phyloP scores from a whole-genome alignment of 805 yeast genomes.

The Candida rishiriensis region DNA sequence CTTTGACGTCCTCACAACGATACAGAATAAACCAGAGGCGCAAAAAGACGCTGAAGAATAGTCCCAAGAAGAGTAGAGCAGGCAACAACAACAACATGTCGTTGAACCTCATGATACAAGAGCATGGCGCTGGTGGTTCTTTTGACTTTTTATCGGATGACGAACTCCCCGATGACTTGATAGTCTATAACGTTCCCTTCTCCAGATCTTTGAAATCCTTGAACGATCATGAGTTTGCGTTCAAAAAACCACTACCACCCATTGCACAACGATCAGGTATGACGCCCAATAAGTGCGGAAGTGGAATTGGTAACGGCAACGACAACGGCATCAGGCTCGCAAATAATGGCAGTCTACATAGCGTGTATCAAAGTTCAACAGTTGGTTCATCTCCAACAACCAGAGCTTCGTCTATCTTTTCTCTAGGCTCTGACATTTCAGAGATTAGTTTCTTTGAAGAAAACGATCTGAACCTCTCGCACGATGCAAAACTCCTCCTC shows the following conservation, averaged over 20 bases:
- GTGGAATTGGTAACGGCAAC: background rate
- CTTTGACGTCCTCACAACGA: constrained; percentile 26
- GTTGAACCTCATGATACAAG: background rate
- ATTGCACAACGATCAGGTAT: background rate
- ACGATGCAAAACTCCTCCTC: constrained; percentile 34
- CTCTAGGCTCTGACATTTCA: constrained; percentile 29
- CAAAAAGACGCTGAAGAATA: constrained; percentile 7
- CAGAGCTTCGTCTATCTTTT: constrained; percentile 43
- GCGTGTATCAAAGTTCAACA: constrained; percentile 4
- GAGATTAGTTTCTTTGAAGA: constrained; percentile 21
- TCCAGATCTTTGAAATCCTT: constrained; percentile 47
- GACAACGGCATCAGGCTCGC: background rate
- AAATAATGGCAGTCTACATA: constrained; percentile 5
- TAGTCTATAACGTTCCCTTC: constrained; percentile 62
- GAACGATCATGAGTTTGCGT: constrained; percentile 32
- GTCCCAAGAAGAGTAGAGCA: background rate
- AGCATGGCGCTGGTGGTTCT: constrained; percentile 13
- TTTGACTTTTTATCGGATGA: constrained; percentile 44
- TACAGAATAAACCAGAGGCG: constrained; percentile 21
- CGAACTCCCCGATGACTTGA: constrained; percentile 47
- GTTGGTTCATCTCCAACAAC: constrained; percentile 31
- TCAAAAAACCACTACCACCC: constrained; percentile 12
- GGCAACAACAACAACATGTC: too few species aligned
- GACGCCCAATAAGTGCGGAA: constrained; percentile 3
- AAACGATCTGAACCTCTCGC: constrained; percentile 22